Conservation (phyloP, 805 yeast species). For the Hermanozyma aechmeae region DNA sequence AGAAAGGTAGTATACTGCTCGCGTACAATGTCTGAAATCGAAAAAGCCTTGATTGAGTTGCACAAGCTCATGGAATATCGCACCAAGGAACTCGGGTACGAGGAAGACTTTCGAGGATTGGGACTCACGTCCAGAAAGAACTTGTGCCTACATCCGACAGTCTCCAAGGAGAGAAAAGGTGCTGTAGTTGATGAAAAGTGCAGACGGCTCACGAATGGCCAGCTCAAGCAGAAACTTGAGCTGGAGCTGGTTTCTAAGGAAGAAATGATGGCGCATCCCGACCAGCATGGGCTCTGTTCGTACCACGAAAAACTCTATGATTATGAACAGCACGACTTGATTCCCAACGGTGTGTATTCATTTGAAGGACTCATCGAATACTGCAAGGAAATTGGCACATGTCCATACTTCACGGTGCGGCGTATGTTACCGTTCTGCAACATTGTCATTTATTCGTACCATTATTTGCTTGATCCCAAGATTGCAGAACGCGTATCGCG, state of each 20-base stretch:
- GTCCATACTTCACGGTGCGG: constrained; percentile 97
- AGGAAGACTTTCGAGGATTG: constrained; percentile 86
- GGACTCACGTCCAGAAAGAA: constrained; percentile 94
- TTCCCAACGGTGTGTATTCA: constrained; percentile 92
- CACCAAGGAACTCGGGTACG: constrained; percentile 70
- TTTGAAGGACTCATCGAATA: constrained; percentile 75
- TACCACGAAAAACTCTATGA: constrained; percentile 87
- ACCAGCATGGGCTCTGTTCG: constrained; percentile 48
- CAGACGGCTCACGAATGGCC: constrained; percentile 89
- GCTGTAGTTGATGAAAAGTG: constrained; percentile 92
- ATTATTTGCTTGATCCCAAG: constrained; percentile 91
- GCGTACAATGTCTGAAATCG: constrained; percentile 99
- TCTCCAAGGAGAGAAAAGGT: constrained; percentile 84
- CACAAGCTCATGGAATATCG: constrained; percentile 83
- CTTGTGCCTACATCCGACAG: constrained; percentile 82
- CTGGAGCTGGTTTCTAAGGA: constrained; percentile 34
- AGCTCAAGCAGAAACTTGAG: constrained; percentile 58
- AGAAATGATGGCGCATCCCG: constrained; percentile 37
- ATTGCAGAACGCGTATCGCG: constrained; percentile 92
- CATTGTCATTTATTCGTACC: constrained; percentile 91
- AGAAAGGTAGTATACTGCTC: constrained; percentile 93
- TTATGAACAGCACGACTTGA: constrained; percentile 75
- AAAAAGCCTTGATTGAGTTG: constrained; percentile 90
- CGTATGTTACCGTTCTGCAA: constrained; percentile 95
- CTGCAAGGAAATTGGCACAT: constrained; percentile 71